phyloP scores from a whole-genome alignment of 2,329 filamentous ascomycete genomes.

The Penicillium sp. region DNA sequence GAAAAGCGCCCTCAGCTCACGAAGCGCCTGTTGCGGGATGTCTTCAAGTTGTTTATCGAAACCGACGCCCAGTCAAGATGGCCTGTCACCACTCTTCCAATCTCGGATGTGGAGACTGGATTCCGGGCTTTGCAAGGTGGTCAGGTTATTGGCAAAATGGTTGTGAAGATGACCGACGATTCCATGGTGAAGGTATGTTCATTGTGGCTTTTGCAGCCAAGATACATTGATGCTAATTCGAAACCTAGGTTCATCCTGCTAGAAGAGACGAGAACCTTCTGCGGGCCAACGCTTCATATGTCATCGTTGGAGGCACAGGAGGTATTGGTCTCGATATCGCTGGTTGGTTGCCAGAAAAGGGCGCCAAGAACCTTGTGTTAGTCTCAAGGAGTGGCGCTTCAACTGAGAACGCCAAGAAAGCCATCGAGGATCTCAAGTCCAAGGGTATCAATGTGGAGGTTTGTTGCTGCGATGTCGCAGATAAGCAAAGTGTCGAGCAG shows the following conservation, averaged over 20 bases:
- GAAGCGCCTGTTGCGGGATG: constrained; percentile 25
- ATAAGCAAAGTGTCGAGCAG: constrained; percentile 18
- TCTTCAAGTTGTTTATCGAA: constrained; percentile 19
- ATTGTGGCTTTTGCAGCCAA: background rate
- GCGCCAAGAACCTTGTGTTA: constrained; percentile 57
- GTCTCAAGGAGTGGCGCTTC: constrained; percentile 50
- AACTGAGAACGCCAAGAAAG: constrained; percentile 17
- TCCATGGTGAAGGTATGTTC: constrained; percentile 24
- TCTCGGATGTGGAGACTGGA: constrained; percentile 26
- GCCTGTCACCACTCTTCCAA: constrained; percentile 19
- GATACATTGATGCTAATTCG: background rate
- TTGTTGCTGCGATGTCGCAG: constrained; percentile 37
- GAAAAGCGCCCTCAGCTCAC: constrained; percentile 26
- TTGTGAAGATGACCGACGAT: constrained; percentile 22
- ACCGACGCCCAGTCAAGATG: constrained; percentile 17
- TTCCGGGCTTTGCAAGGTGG: constrained; percentile 29
- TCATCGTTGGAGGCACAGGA: constrained; percentile 61
- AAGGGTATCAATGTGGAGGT: constrained; percentile 26
- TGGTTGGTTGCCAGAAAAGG: constrained; percentile 51
- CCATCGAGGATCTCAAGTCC: constrained; percentile 14
- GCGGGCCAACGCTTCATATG: constrained; percentile 48
- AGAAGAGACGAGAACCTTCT: constrained; percentile 21
- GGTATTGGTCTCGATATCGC: constrained; percentile 60
- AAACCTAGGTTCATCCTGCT: constrained; percentile 19
- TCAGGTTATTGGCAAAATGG: constrained; percentile 28